Conservation (phyloP, 257 asterid genomes). For the Solanum sitiens region DNA sequence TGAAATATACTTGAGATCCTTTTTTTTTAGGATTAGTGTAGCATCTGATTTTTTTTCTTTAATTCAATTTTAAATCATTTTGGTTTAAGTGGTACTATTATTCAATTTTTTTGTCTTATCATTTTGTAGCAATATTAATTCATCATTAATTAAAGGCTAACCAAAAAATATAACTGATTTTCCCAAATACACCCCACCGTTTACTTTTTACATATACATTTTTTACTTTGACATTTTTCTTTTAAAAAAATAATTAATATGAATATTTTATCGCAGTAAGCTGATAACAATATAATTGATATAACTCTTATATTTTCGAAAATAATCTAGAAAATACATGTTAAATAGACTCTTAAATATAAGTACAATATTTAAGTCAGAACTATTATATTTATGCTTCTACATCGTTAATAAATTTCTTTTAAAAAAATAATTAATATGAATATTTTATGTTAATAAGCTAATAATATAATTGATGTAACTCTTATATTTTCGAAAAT, state of each 20-base stretch:
- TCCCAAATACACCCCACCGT: not conserved
- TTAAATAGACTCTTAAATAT: not conserved
- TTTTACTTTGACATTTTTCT: too few relatives aligned
- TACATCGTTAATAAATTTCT: not conserved
- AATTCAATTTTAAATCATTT: not conserved
- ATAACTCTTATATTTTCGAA: not conserved
- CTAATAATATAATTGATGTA: too few relatives aligned
- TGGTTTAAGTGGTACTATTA: not conserved
- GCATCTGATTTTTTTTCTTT: not conserved
- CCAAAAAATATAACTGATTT: not conserved
- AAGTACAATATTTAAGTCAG: not conserved
- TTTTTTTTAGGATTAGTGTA: not conserved
- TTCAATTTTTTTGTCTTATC: not conserved
- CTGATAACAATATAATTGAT: too few relatives aligned
- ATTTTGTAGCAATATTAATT: not conserved
- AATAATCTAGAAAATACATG: not conserved
- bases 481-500: too few relatives aligned
- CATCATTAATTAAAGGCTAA: not conserved
- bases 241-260: too few relatives aligned
- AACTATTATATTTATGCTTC: not conserved
- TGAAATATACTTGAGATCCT: not conserved
- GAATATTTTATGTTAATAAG: too few relatives aligned
- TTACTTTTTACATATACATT: too few relatives aligned
- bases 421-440: too few relatives aligned
- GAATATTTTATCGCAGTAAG: too few relatives aligned